These are phyloP conservation scores for Scleroderma bovista DNA, from an alignment of 768 basidiomycete species.

Conservation along the genomic window DNA sequence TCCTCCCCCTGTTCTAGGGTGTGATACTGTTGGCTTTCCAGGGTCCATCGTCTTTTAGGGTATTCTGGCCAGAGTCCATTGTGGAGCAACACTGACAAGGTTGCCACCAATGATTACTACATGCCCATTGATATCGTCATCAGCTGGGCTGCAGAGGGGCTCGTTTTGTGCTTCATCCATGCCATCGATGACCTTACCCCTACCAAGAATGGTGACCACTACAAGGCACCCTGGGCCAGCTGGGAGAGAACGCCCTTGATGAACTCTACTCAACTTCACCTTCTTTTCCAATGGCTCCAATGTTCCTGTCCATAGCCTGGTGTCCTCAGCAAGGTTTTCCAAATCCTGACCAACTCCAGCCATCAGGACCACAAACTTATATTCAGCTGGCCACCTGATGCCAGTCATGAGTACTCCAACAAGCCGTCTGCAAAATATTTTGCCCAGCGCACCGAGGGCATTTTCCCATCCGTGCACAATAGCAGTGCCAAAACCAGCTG, in stretches of 20 bases:
- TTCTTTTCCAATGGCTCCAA: constrained; percentile 55
- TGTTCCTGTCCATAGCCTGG: constrained; percentile 47
- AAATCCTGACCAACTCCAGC: constrained; percentile 58
- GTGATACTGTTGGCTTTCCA: constrained; percentile 71
- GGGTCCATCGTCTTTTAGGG: constrained; percentile 69
- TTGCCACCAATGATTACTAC: constrained; percentile 66
- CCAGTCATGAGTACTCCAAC: constrained; percentile 33
- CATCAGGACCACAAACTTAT: constrained; percentile 50
- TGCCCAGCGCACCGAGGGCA: constrained; percentile 59
- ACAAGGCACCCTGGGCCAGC: constrained; percentile 77
- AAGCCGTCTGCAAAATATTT: constrained; percentile 41
- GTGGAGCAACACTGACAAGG: constrained; percentile 65
- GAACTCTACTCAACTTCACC: constrained; percentile 48
- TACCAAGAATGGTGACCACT: constrained; percentile 66
- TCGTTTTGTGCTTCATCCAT: constrained; percentile 87
- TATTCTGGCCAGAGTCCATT: constrained; percentile 47
- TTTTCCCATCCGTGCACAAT: constrained; percentile 46
- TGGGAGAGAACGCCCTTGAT: constrained; percentile 81
- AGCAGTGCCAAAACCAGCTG: constrained; percentile 82
- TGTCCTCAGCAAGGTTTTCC: constrained; percentile 63
- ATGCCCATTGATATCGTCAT: constrained; percentile 87
- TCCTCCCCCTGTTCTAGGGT: constrained; percentile 49
- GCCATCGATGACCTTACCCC: constrained; percentile 68
- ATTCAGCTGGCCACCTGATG: constrained; percentile 75
- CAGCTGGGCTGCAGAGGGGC: constrained; percentile 82